Percentiles rank a stretch among this genome's conserved stretches.
These are phyloP conservation scores for Colletotrichum echinochloae DNA, from an alignment of 2,329 filamentous ascomycete species.

Conservation along the genomic window DNA sequence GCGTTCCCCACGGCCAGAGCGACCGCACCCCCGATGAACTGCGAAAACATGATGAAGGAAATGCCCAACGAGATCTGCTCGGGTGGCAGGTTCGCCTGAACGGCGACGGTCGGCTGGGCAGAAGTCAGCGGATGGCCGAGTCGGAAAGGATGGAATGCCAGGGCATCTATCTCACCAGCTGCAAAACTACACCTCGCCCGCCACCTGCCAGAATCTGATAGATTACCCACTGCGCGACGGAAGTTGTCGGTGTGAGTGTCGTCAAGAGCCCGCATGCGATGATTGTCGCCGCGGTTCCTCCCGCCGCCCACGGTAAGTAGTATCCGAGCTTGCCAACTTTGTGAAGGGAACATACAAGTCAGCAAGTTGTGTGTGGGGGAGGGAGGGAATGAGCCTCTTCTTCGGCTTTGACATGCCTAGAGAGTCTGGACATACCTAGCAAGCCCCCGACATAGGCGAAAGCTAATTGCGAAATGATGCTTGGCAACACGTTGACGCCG, in stretches of 20 bases:
- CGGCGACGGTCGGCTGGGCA: slow-evolving; percentile 43
- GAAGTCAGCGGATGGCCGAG: not conserved
- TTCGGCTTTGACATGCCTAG: not conserved
- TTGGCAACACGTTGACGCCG: slow-evolving; percentile 50
- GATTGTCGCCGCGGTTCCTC: slow-evolving; percentile 27
- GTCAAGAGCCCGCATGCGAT: slow-evolving; percentile 40
- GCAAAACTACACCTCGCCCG: slow-evolving; percentile 38
- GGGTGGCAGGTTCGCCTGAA: slow-evolving; percentile 43
- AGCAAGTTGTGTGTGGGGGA: too few relatives aligned
- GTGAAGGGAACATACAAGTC: not conserved
- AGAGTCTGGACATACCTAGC: slow-evolving; percentile 42
- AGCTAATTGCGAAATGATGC: slow-evolving; percentile 45
- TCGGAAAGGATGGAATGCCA: slow-evolving; percentile 55
- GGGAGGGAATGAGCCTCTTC: too few relatives aligned
- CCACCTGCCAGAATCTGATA: slow-evolving; percentile 40
- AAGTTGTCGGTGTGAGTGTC: slow-evolving; percentile 36
- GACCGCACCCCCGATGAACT: slow-evolving; percentile 44
- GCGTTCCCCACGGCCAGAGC: slow-evolving; percentile 44
- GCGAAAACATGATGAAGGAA: slow-evolving; percentile 44
- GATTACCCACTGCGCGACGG: slow-evolving; percentile 35
- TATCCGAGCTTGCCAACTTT: slow-evolving; percentile 40
- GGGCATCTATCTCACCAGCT: slow-evolving; percentile 45
- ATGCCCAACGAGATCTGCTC: slow-evolving; percentile 45
- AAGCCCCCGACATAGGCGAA: slow-evolving; percentile 42
- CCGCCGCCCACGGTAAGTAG: slow-evolving; percentile 40